These are phyloP conservation scores for Prorocentrum cordatum DNA, from an alignment of 169 alveolate genomes.

Conservation along the genomic window DNA sequence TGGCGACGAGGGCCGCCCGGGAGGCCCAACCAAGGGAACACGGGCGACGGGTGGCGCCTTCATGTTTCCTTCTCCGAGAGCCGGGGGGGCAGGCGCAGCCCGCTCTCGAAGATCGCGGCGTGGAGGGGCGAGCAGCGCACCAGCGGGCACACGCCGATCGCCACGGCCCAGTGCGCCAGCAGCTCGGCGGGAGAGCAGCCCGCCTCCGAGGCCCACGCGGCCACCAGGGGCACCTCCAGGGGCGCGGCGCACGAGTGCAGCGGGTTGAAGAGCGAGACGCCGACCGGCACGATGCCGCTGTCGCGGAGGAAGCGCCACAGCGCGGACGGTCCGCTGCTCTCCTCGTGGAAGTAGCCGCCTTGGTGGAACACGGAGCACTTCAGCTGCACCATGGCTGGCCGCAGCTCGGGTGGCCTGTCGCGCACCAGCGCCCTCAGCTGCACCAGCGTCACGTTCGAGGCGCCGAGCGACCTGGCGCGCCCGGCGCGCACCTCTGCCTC, in stretches of 20 bases:
- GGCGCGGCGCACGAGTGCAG: conserved; percentile 47
- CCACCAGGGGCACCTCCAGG: conserved; percentile 15
- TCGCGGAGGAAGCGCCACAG: neutral
- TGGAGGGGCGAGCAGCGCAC: conserved; percentile 41
- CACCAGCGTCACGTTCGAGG: conserved; percentile 24
- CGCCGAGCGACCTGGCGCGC: conserved; percentile 20
- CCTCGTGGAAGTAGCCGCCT: conserved; percentile 22
- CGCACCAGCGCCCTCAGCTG: conserved; percentile 5
- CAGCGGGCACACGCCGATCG: conserved; percentile 18
- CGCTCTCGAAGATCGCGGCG: neutral
- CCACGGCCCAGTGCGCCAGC: neutral
- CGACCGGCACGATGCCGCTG: conserved; percentile 29
- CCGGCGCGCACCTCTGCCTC: conserved; percentile 26
- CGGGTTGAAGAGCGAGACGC: conserved; percentile 39
- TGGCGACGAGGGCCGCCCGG: too few relatives aligned
- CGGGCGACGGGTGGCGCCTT: too few relatives aligned
- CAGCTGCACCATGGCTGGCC: conserved; percentile 47
- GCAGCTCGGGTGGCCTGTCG: neutral
- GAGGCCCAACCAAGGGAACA: too few relatives aligned
- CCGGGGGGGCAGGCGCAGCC: neutral
- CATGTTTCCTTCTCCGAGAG: too few relatives aligned
- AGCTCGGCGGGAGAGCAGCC: conserved; percentile 6
- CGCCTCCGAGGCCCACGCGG: conserved; percentile 4
- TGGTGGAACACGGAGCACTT: conserved; percentile 33
- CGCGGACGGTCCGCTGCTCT: neutral